Evolutionary conservation across 345 rosid species (phyloP).

Genomic region (Pistacia vera): DNA sequence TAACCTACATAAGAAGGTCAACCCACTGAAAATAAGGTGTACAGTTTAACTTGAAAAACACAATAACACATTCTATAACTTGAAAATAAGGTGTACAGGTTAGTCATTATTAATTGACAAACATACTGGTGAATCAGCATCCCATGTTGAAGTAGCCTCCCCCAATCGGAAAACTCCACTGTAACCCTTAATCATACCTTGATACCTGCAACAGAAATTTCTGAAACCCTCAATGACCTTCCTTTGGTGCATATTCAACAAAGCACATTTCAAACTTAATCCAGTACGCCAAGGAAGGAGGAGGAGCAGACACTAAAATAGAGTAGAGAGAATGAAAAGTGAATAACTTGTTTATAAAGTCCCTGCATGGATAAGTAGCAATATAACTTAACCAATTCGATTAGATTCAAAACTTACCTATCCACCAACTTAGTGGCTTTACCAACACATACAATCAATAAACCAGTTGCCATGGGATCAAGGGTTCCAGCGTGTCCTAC

Average conservation of each 20-base stretch:
- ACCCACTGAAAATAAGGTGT: not conserved
- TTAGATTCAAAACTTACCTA: slow-evolving; percentile 45
- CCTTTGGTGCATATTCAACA: not conserved
- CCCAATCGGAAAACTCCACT: slow-evolving; percentile 95
- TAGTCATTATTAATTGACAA: not conserved
- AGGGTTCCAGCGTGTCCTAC: slow-evolving; percentile 99
- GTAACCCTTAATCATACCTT: slow-evolving; percentile 90
- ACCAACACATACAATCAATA: slow-evolving; percentile 88
- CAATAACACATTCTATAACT: not conserved
- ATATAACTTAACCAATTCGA: slow-evolving; percentile 3
- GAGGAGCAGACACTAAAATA: not conserved
- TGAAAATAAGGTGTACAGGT: not conserved
- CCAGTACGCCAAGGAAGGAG: not conserved
- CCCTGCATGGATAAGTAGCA: slow-evolving; percentile 10
- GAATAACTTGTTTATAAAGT: not conserved
- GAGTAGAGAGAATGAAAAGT: slow-evolving; percentile 1
- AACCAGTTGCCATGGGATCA: slow-evolving; percentile 99
- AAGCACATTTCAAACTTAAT: not conserved
- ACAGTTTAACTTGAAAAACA: not conserved
- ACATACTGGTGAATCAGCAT: slow-evolving; percentile 94
- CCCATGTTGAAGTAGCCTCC: slow-evolving; percentile 97
- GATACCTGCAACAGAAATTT: slow-evolving; percentile 59
- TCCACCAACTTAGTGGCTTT: slow-evolving; percentile 93
- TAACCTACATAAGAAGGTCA: slow-evolving; percentile 52
- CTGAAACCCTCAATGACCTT: slow-evolving; percentile 11